These are phyloP conservation scores for Acidomyces sp. DNA, from an alignment of 495 filamentous ascomycete genomes.

Conservation along the genomic window DNA sequence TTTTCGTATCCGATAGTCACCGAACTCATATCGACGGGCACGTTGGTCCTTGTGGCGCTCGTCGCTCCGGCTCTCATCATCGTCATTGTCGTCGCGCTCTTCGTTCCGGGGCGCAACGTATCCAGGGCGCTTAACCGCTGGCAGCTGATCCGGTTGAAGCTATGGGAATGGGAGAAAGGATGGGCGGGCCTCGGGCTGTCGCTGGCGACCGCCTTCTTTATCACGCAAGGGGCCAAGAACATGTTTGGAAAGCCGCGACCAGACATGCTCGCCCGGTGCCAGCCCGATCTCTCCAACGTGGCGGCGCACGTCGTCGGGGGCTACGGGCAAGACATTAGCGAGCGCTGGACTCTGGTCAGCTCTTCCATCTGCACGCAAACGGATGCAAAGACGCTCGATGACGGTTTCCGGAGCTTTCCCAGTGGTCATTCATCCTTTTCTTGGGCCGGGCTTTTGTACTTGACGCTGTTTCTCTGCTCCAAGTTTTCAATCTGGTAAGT, in stretches of 20 bases:
- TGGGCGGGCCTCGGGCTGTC: constrained; percentile 50
- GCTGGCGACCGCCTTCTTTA: constrained; percentile 40
- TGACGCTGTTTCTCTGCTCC: constrained; percentile 46
- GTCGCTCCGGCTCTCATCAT: constrained; percentile 43
- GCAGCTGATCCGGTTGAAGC: constrained; percentile 34
- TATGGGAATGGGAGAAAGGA: constrained; percentile 44
- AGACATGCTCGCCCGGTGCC: constrained; percentile 48
- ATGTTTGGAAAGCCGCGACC: constrained; percentile 52
- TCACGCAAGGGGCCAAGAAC: constrained; percentile 51
- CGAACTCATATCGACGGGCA: constrained; percentile 39
- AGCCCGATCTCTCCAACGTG: constrained; percentile 39
- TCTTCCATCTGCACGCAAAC: constrained; percentile 41
- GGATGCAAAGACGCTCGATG: constrained; percentile 30
- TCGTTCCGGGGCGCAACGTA: constrained; percentile 36
- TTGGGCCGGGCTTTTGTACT: constrained; percentile 50
- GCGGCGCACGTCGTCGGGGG: constrained; percentile 36
- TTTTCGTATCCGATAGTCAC: constrained; percentile 46
- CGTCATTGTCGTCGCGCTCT: constrained; percentile 34
- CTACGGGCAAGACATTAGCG: constrained; percentile 33
- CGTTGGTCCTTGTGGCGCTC: constrained; percentile 38
- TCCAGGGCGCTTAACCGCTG: constrained; percentile 22
- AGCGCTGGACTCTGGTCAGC: constrained; percentile 38
- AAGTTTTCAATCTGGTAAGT: constrained; percentile 54
- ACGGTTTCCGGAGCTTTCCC: constrained; percentile 56
- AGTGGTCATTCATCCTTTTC: constrained; percentile 55